These are phyloP conservation scores for Venturia effusa DNA, from an alignment of 2,329 filamentous ascomycete species.

Conservation along the genomic window DNA sequence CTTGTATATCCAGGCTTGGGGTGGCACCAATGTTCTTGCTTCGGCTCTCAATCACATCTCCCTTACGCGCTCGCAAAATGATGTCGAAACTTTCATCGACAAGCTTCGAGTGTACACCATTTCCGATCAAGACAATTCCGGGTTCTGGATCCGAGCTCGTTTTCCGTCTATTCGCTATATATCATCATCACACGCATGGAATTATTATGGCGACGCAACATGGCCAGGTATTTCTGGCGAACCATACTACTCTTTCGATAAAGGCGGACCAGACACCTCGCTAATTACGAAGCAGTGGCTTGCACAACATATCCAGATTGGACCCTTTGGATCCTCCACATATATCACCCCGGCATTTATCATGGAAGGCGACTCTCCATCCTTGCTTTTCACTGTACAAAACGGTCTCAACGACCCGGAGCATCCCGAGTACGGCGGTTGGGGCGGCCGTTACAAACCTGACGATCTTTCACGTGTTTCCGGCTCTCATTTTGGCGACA, in stretches of 20 bases:
- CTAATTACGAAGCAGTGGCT: conserved; percentile 37
- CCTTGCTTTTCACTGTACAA: conserved; percentile 30
- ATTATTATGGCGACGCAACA: conserved; percentile 35
- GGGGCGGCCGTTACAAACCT: conserved; percentile 31
- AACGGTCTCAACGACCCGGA: conserved; percentile 31
- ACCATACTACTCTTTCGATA: conserved; percentile 26
- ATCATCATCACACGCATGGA: conserved; percentile 37
- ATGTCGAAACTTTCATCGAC: conserved; percentile 26
- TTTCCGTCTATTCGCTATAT: conserved; percentile 42
- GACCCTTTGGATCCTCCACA: conserved; percentile 26
- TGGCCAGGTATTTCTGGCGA: conserved; percentile 41
- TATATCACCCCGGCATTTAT: conserved; percentile 37
- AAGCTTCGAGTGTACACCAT: conserved; percentile 43
- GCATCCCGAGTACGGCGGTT: conserved; percentile 31
- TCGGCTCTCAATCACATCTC: conserved; percentile 34
- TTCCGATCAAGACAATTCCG: conserved; percentile 43
- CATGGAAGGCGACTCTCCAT: conserved; percentile 37
- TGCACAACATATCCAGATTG: conserved; percentile 35
- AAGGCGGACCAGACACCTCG: conserved; percentile 30
- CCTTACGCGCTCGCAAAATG: conserved; percentile 17
- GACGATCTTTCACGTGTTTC: conserved; percentile 14
- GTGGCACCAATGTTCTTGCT: conserved; percentile 41
- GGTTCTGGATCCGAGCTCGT: conserved; percentile 35
- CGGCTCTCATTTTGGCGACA: conserved; percentile 22
- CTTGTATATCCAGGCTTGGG: conserved; percentile 41